Evolutionary conservation across 176 grass and related monocot species (phyloP), one percentile per base, ranked within the genome.

Genomic region (Themeda triandra): DNA sequence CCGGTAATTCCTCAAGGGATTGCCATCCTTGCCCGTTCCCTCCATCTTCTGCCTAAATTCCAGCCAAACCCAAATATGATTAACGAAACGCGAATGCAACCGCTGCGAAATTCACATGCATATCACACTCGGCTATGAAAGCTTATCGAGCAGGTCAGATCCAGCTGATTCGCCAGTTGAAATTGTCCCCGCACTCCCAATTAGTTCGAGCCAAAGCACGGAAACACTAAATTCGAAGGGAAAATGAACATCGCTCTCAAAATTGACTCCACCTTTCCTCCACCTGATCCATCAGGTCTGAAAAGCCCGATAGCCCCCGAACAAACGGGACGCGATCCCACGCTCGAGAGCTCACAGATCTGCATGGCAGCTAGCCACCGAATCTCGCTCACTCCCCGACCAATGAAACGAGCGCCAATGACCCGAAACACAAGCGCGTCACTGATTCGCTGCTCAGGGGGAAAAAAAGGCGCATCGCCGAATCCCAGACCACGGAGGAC

Each of bases 1-100:
- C 18, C 83, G 72, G 79, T 91, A 91, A 58, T 88, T 88, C 82
- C 71, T 84, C 68, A 91, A 33, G 14, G 86, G 63, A 32, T 68
- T 85, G 19, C 65, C 86, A 85, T 87, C 90, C 41, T 82, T 91
- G 63, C 64, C 82, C 1, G 66, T 21, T 8, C 67, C 82, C 58
- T 91, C 90, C 90, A 91, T 91, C 62, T 81, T 84, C 56, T 27
- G 66, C 84, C 62, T 54, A 64, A 69, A 53, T 51, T 25, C 23
- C 36, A 68, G 46, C 1, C 60, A 76, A 48, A 63, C 12, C 6
- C 30, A 64, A 53, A 37, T 3, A 76, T 25, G 59, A 41, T 76
- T 81, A 18, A 81, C 63, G 32, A 88, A 84, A 79, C 8, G 28
- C 0, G 58, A 69, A 78, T 19, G 12, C 21, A 69, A 82, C 17